Evolutionary conservation across 768 basidiomycete species (phyloP).

Genomic region (Boletus pseudo-olivaceus): DNA sequence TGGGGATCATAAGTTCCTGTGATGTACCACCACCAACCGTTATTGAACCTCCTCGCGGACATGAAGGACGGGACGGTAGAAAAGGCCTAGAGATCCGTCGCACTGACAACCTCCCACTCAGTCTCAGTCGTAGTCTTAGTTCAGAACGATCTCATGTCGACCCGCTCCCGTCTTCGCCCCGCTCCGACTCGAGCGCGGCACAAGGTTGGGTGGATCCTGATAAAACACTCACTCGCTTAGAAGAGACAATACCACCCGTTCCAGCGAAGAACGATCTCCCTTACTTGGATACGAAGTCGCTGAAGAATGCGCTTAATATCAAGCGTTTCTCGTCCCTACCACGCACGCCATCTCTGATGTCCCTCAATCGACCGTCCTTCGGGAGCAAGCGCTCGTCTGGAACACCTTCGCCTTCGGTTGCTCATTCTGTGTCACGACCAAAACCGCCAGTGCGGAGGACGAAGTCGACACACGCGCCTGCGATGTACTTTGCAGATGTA

Average conservation of each 20-base stretch:
- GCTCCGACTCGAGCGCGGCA: slow-evolving; percentile 19
- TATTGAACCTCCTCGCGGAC: slow-evolving; percentile 37
- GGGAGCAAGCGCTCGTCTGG: slow-evolving; percentile 25
- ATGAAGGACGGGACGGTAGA: slow-evolving; percentile 25
- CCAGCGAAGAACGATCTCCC: slow-evolving; percentile 27
- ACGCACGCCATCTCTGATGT: slow-evolving; percentile 61
- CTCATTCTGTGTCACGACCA: slow-evolving; percentile 29
- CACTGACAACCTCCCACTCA: slow-evolving; percentile 13
- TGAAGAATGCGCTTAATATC: slow-evolving; percentile 29
- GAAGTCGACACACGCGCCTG: slow-evolving; percentile 51
- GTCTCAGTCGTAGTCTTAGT: slow-evolving; percentile 3
- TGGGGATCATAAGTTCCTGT: slow-evolving; percentile 33
- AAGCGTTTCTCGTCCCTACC: slow-evolving; percentile 58
- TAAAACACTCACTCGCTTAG: slow-evolving; percentile 12
- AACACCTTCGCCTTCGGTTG: slow-evolving; percentile 28
- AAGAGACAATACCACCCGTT: slow-evolving; percentile 27
- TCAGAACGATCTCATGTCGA: slow-evolving; percentile 13
- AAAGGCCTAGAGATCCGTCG: slow-evolving; percentile 34
- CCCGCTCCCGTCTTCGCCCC: slow-evolving; percentile 13
- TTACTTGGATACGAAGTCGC: slow-evolving; percentile 19
- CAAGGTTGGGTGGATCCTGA: slow-evolving; percentile 18
- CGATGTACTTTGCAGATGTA: slow-evolving; percentile 71
- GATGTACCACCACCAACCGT: slow-evolving; percentile 38
- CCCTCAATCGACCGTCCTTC: slow-evolving; percentile 26
- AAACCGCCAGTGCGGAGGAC: slow-evolving; percentile 27